These are phyloP conservation scores for Chaetomium tenue DNA, from an alignment of 495 filamentous ascomycete genomes.

Conservation along the genomic window DNA sequence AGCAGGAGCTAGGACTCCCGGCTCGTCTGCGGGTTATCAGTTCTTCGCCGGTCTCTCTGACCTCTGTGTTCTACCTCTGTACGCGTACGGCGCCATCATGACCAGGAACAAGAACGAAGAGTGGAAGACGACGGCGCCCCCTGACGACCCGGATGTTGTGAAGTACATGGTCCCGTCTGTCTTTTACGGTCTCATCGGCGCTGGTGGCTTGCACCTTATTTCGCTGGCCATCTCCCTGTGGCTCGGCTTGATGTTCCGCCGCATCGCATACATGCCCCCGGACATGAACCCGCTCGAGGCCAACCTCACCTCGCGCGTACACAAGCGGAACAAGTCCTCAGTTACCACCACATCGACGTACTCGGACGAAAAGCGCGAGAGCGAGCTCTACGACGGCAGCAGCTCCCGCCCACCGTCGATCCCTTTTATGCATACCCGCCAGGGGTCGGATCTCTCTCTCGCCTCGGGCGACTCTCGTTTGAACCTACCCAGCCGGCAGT, in stretches of 20 bases:
- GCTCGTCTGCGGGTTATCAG: slow-evolving; percentile 79
- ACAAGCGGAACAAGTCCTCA: slow-evolving; percentile 76
- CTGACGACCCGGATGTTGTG: slow-evolving; percentile 42
- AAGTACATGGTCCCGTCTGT: slow-evolving; percentile 58
- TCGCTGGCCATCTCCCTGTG: slow-evolving; percentile 68
- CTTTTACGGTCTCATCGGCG: slow-evolving; percentile 60
- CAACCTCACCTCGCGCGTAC: slow-evolving; percentile 70
- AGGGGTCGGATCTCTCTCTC: slow-evolving; percentile 53
- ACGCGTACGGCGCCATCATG: slow-evolving; percentile 66
- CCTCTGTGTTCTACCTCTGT: slow-evolving; percentile 69
- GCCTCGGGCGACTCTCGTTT: slow-evolving; percentile 49
- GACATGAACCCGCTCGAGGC: slow-evolving; percentile 92
- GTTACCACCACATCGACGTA: slow-evolving; percentile 55
- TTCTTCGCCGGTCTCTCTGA: slow-evolving; percentile 74
- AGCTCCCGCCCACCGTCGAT: slow-evolving; percentile 58
- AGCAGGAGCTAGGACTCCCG: slow-evolving; percentile 64
- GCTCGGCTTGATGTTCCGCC: slow-evolving; percentile 70
- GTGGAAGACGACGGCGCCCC: slow-evolving; percentile 58
- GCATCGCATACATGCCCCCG: slow-evolving; percentile 75
- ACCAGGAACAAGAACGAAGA: slow-evolving; percentile 50
- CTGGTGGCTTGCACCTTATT: slow-evolving; percentile 65
- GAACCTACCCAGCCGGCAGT: slow-evolving; percentile 52
- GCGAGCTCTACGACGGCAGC: slow-evolving; percentile 54
- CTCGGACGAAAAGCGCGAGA: slow-evolving; percentile 56
- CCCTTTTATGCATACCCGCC: slow-evolving; percentile 74